Evolutionary conservation across 352 stramenopile genomes (phyloP), one percentile per base, ranked within the genome.

Genomic region (Plasmopara muralis): DNA sequence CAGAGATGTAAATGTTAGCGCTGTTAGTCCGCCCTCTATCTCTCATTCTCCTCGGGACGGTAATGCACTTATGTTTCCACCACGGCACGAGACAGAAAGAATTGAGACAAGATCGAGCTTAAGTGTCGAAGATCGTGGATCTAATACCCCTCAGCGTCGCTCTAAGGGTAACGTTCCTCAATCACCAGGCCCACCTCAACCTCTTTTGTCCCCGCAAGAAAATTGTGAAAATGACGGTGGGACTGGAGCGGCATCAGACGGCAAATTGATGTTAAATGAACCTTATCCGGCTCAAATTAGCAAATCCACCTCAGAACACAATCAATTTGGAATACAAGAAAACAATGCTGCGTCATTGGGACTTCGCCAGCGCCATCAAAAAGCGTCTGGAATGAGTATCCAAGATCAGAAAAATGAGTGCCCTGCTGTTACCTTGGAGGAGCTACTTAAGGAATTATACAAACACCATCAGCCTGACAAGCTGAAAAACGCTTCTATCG

Each of bases 381-480:
- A 25, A 42, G 18, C 53, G 15, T 48, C 44, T 50, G 39, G 41
- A 44, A 16, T 53, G 9, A 49, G 10, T 43, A 12, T 34, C 13
- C 46, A 44, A 34, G 35, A 20, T 10, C 53, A 58, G 14, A 53
- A 54, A 18, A 45, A 12, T 34, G 10, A 34, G 29, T 14, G 30
- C 54, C 35, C 55, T 31, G 29, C 12, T 44, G 58, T 83, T 18
- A 86, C 74, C 1, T 46, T 92, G 35, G 70, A 86, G 35, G 55
- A 18, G 8, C 49, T 89, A 16, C 56, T 92, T 28, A 76, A 59
- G 16, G 75, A 88, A 14, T 57, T 92, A 38, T 92, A 89, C 64
- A 70, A 68, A 33, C 84, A 81, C 28, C 82, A 92, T 41, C 78
- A 92, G 47, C 82, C 78, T 1, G 77, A 89, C 47, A 80, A 85